Base-by-base conservation (phyloP, 225 moss, liverwort and hornwort species). In the Thuidium tamariscinum region DNA sequence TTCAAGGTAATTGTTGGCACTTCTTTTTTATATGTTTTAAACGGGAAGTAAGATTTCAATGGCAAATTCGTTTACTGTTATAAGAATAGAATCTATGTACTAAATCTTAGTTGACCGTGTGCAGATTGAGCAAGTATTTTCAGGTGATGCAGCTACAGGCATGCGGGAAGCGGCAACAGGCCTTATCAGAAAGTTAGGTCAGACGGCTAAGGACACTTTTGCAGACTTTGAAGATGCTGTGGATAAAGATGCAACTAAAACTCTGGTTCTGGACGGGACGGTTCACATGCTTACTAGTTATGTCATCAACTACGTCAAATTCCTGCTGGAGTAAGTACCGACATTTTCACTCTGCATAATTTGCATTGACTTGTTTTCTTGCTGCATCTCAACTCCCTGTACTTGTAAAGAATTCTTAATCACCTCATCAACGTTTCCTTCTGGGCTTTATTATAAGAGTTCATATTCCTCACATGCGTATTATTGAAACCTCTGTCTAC, bases 191-290 rank as follows among this genome's bases (percentile, higher is more conserved):
- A 92, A 93, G 87, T 85, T 98, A 82, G 96, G 96, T 37, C 93
- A 94, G 89, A 95, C 95, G 12, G 98, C 98, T 7, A 94, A 91
- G 86, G 96, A 95, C 37, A 98, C 96, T 15, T 95, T 98, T 75
- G 96, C 94, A 32, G 98, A 98, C 87, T 98, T 98, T 87, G 95
- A 98, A 83, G 98, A 98, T 42, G 96, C 98, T 52, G 98, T 98
- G 71, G 95, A 98, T 84, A 98, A 95, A 90, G 98, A 98, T 89
- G 93, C 96, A 83, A 98, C 95, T 21, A 98, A 96, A 88, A 92
- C 95, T 57, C 93, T 95, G 42, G 94, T 98, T 82, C 79, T 89
- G 72, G 98, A 98, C 92, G 98, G 98, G 83, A 98, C 96, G 7
- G 96, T 98, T 74, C 98, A 98, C 75, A 97, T 95, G 82, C 94